Conservation (phyloP, 192 early-diverging fungal genomes). For the Rhizophagus prolifer region DNA sequence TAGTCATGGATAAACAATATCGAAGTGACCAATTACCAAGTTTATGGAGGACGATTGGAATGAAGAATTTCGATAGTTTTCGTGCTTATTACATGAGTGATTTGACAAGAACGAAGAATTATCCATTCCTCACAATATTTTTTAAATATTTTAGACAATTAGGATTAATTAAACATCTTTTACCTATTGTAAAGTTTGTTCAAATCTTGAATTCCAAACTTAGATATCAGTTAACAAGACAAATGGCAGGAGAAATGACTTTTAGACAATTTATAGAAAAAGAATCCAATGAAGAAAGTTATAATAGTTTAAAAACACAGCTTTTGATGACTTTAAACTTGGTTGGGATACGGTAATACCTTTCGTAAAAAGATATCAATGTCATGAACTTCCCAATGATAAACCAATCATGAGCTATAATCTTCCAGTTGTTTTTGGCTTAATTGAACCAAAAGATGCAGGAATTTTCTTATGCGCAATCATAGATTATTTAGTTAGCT, state of each 20-base stretch:
- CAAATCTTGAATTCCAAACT: background rate
- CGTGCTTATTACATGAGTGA: slow-evolving; percentile 1
- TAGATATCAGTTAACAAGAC: background rate
- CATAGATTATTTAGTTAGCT: background rate
- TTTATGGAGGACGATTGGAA: slow-evolving; percentile 24
- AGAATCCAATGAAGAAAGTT: background rate
- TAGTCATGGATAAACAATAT: background rate
- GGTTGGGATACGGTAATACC: background rate
- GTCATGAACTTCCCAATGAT: background rate
- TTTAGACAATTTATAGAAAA: background rate
- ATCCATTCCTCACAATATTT: background rate
- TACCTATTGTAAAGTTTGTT: background rate
- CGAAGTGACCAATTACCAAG: background rate
- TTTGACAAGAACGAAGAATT: background rate
- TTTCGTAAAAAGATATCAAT: background rate
- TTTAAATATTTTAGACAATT: background rate
- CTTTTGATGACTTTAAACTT: background rate
- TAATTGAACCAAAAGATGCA: background rate
- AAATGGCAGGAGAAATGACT: background rate
- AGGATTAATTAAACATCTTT: background rate
- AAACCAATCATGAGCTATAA: background rate
- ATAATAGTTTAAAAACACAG: background rate
- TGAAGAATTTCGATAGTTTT: slow-evolving; percentile 6
- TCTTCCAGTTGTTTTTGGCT: background rate
- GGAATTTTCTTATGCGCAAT: background rate